Percentiles rank a stretch among this genome's conserved stretches.
phyloP scores from a whole-genome alignment of 163 green algal species.

The Prototheca stagnorum region DNA sequence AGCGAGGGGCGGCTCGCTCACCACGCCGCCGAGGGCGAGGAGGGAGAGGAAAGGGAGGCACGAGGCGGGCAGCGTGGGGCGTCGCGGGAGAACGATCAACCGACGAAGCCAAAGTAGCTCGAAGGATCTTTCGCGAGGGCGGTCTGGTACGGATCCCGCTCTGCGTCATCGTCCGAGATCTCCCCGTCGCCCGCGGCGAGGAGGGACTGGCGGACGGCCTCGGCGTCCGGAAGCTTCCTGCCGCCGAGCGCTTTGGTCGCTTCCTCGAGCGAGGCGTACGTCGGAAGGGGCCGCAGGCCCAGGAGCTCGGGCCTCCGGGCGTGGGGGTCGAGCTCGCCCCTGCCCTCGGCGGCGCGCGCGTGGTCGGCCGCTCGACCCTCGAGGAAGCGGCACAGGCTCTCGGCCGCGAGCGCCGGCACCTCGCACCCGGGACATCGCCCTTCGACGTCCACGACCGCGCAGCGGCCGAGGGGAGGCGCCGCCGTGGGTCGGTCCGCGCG shows the following conservation, averaged over 20 bases:
- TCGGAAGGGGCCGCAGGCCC: constrained; percentile 15
- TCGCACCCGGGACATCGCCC: no score
- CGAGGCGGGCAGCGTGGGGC: no score
- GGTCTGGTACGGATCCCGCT: constrained; percentile 7
- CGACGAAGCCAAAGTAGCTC: constrained; percentile 26
- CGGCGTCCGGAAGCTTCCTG: constrained; percentile 6
- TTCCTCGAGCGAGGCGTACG: constrained; percentile 6
- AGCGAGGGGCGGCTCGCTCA: no score
- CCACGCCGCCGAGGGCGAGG: not conserved
- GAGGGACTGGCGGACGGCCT: constrained; percentile 13
- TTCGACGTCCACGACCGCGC: no score
- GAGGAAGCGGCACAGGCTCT: constrained; percentile 13
- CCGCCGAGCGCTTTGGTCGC: constrained; percentile 16
- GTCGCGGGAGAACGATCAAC: constrained; percentile 1
- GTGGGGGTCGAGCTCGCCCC: constrained; percentile 3
- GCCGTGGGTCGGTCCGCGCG: no score
- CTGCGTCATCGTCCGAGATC: constrained; percentile 10
- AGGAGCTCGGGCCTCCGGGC: constrained; percentile 15
- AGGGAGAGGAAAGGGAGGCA: not conserved
- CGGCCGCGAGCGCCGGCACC: not conserved
- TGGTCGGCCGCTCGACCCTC: constrained; percentile 13
- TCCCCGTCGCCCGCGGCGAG: constrained; percentile 13
- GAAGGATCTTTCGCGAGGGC: constrained; percentile 17
- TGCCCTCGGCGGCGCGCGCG: no score
- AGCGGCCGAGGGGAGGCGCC: no score